These are phyloP conservation scores for Leccinum subgranulosum DNA, from an alignment of 768 basidiomycete species.

Conservation along the genomic window DNA sequence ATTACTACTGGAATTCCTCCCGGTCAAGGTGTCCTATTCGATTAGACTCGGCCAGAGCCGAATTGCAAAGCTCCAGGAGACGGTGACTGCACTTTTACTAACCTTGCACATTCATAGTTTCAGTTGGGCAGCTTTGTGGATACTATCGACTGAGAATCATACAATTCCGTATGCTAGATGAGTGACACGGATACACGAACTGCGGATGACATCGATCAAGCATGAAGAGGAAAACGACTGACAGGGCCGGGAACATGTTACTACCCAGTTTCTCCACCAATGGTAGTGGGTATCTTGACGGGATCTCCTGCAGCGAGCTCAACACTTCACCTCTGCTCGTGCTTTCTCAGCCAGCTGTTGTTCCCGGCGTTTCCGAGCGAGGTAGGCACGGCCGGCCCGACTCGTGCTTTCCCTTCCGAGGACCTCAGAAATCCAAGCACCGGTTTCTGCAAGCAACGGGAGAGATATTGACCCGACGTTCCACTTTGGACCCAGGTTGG, in stretches of 20 bases:
- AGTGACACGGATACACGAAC: background rate
- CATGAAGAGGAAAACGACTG: background rate
- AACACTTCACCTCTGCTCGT: constrained; percentile 6
- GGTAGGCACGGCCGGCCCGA: constrained; percentile 70
- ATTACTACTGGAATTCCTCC: background rate
- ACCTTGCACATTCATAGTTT: background rate
- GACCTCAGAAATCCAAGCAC: constrained; percentile 75
- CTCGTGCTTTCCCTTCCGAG: constrained; percentile 71
- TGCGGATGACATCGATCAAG: background rate
- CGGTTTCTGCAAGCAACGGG: constrained; percentile 67
- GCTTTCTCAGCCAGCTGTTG: constrained; percentile 17
- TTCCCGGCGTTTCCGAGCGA: constrained; percentile 47
- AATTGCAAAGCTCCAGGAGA: background rate
- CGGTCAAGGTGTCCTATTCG: background rate
- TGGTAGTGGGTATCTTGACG: background rate
- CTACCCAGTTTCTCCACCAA: background rate
- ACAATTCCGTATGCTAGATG: background rate
- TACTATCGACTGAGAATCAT: background rate
- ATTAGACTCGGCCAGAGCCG: background rate
- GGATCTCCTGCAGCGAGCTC: background rate
- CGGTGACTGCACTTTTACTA: background rate
- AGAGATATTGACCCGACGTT: constrained; percentile 50
- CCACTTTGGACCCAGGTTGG: constrained; percentile 17
- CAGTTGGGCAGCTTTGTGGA: background rate
- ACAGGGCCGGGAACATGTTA: background rate